Evolutionary conservation across 257 asterid genomes (phyloP).

Genomic region (Echium plantagineum): DNA sequence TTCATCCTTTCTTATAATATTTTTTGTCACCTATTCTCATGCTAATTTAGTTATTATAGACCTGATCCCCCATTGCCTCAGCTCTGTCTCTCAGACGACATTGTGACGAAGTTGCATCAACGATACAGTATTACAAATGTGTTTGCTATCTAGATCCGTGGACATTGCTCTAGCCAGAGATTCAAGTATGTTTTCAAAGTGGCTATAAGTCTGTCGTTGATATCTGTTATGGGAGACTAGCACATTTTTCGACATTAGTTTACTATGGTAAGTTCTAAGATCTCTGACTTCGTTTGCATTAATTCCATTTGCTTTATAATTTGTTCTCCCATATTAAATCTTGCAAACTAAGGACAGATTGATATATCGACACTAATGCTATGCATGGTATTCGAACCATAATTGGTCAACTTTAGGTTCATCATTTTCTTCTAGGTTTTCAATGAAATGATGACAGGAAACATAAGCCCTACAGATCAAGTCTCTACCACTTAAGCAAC

Average conservation of each 20-base stretch:
- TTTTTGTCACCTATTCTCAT: neutral
- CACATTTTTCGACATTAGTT: conserved; percentile 44
- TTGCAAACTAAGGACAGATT: neutral
- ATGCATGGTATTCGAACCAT: neutral
- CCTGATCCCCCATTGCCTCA: conserved; percentile 83
- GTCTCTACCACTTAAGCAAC: neutral
- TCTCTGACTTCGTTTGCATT: conserved; percentile 2
- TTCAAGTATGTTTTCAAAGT: conserved; percentile 47
- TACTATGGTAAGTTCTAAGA: conserved; percentile 41
- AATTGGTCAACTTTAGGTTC: no score
- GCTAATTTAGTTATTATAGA: conserved; percentile 27
- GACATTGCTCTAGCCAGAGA: conserved; percentile 62
- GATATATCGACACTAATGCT: neutral
- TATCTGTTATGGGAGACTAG: conserved; percentile 44
- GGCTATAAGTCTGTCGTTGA: conserved; percentile 28
- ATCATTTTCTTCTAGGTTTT: no score
- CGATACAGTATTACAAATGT: conserved; percentile 34
- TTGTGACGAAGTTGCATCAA: conserved; percentile 31
- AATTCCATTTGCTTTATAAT: neutral
- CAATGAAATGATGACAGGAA: no score
- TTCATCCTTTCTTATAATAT: neutral
- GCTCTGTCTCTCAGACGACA: conserved; percentile 64
- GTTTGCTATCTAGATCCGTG: conserved; percentile 40
- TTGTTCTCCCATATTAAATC: neutral
- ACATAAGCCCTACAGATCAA: neutral